Evolutionary conservation across 2,329 filamentous ascomycete genomes (phyloP), one percentile per base, ranked within the genome.

Genomic region (Xylariaceae sp.): DNA sequence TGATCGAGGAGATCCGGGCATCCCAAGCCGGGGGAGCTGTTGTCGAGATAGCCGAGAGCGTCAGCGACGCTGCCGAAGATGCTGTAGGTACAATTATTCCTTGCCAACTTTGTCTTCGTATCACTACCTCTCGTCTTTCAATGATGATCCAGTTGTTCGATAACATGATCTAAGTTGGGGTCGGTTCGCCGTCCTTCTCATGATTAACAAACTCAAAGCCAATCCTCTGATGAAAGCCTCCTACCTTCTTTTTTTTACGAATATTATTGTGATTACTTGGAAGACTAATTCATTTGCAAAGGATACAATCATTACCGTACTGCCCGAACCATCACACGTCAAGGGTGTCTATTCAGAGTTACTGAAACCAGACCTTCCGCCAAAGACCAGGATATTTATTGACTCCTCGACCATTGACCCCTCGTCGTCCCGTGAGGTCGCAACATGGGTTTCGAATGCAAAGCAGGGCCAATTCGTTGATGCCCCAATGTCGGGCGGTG

Each of bases 401-500:
- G 94, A 99, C 69, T 92, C 88, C 69, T 97, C 92, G 3, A 99
- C 94, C 14, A 97, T 99, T 64, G 94, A 97, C 69, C 90, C 91
- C 0, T 83, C 83, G 31, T 89, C 90, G 2, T 96, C 91, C 1
- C 82, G 82, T 36, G 79, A 83, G 57, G 86, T 97, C 5, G 90
- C 90, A 18, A 76, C 83, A 53, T 77, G 79, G 19, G 85, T 95
- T 1, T 54, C 69, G 49, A 79, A 80, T 5, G 82, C 82, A 1
- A 76, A 81, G 1, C 80, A 86, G 64, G 89, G 89, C 46, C 78
- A 77, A 45, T 96, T 97, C 64, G 85, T 96, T 51, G 94, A 99
- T 66, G 92, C 94, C 3, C 94, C 94, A 40, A 96, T 99, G 86
- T 97, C 92, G 0, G 94, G 94, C 42, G 94, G 94, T 44, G 91